Conservation (phyloP, 164 flowering plant genomes). For the Vitis riparia region DNA sequence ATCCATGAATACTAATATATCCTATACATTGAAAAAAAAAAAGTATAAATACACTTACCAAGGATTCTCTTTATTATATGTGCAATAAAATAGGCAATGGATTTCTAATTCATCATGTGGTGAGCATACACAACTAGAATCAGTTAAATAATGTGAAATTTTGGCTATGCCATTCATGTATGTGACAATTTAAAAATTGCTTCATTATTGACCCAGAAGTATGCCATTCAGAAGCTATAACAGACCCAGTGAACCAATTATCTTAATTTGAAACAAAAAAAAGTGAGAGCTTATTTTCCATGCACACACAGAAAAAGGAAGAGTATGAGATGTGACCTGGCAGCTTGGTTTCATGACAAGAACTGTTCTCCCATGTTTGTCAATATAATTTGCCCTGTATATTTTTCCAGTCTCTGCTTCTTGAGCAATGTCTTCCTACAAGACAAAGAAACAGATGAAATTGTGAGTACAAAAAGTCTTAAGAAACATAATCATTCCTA, state of each 20-base stretch:
- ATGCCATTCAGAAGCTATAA: background rate
- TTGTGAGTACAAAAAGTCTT: too few relatives aligned
- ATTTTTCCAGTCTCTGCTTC: constrained; percentile 92
- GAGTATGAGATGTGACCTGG: constrained; percentile 49
- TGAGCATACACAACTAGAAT: background rate
- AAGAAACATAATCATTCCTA: too few relatives aligned
- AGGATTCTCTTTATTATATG: background rate
- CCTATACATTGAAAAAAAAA: too few relatives aligned
- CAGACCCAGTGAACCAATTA: background rate
- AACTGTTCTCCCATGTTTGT: constrained; percentile 79
- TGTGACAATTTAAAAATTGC: background rate
- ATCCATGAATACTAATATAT: too few relatives aligned
- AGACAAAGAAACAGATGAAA: constrained; percentile 1
- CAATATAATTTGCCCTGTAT: constrained; percentile 60
- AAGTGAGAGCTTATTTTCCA: background rate
- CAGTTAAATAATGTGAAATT: background rate
- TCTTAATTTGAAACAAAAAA: too few relatives aligned
- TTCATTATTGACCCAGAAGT: background rate
- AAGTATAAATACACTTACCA: too few relatives aligned
- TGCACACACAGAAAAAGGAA: constrained; percentile 4
- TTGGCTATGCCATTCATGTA: background rate
- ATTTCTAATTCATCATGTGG: background rate
- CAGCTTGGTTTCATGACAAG: constrained; percentile 85
- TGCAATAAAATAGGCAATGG: constrained; percentile 3
- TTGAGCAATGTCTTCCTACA: constrained; percentile 77